Percentiles rank a stretch among this genome's conserved stretches.
These are phyloP conservation scores for Intubia oerlemansii DNA, from an alignment of 2,329 filamentous ascomycete genomes.

Conservation along the genomic window DNA sequence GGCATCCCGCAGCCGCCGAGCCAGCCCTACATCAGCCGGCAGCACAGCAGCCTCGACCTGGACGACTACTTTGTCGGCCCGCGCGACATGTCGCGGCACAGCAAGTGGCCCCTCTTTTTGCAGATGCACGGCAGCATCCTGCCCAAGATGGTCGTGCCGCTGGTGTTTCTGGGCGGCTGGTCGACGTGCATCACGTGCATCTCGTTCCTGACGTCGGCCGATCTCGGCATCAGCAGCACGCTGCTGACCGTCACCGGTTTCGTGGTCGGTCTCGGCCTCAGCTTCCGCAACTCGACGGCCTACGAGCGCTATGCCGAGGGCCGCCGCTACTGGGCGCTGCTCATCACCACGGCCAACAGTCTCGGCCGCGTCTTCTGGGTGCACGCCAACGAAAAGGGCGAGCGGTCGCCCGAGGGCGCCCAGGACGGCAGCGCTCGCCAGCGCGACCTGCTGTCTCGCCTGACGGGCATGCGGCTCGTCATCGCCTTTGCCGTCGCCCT, in stretches of 20 bases:
- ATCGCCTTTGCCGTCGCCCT: conserved; percentile 47
- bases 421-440: no score
- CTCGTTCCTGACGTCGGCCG: conserved; percentile 8
- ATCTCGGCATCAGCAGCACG: conserved; percentile 35
- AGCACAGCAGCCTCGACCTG: conserved; percentile 16
- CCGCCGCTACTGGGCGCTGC: conserved; percentile 32
- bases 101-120: conserved; percentile 59
- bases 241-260: conserved; percentile 65
- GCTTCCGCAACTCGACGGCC: conserved; percentile 57
- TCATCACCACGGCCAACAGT: conserved; percentile 40
- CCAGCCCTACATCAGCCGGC: conserved; percentile 12
- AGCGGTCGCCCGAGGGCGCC: no score
- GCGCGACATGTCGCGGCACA: conserved; percentile 49
- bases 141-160: conserved; percentile 53
- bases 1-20: background rate
- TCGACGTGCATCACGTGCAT: conserved; percentile 36
- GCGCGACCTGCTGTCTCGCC: conserved; percentile 44
- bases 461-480: conserved; percentile 47
- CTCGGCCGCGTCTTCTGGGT: conserved; percentile 70
- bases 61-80: conserved; percentile 33
- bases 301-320: conserved; percentile 44
- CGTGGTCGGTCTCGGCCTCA: conserved; percentile 56
- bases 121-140: conserved; percentile 52
- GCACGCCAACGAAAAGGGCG: conserved; percentile 39
- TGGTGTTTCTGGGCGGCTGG: conserved; percentile 43